Evolutionary conservation across 1,284 basidiomycete genomes (phyloP).

Genomic region (Phellinidium pouzarii): DNA sequence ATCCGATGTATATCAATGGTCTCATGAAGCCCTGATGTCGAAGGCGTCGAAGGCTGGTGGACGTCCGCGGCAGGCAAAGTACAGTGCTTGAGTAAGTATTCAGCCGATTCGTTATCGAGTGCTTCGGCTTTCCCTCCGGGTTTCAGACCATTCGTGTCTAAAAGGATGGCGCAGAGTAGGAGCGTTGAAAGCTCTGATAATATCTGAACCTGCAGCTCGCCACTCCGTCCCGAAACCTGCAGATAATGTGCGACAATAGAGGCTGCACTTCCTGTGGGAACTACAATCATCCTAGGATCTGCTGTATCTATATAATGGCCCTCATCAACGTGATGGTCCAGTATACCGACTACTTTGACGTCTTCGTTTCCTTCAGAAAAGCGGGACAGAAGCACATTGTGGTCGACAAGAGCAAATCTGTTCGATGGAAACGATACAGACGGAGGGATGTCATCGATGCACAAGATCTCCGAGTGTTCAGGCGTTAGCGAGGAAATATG

Average conservation of each 20-base stretch:
- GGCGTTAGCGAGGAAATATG: constrained; percentile 45
- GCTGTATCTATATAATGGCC: constrained; percentile 57
- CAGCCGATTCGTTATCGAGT: constrained; percentile 55
- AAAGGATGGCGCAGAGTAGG: constrained; percentile 72
- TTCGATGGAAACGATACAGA: constrained; percentile 47
- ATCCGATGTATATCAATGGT: constrained; percentile 41
- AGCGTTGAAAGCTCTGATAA: constrained; percentile 65
- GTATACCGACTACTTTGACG: constrained; percentile 60
- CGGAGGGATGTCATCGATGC: constrained; percentile 45
- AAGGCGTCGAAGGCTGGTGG: constrained; percentile 8
- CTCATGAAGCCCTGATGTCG: constrained; percentile 22
- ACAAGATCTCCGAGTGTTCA: constrained; percentile 46
- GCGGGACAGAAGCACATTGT: constrained; percentile 64
- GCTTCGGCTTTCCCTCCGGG: constrained; percentile 67
- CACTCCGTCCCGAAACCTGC: constrained; percentile 24
- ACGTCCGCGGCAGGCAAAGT: no score
- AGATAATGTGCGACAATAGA: constrained; percentile 67
- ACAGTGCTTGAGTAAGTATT: constrained; percentile 49
- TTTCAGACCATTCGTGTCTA: constrained; percentile 80
- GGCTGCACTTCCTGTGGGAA: constrained; percentile 70
- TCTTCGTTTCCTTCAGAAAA: constrained; percentile 39
- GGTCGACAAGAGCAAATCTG: constrained; percentile 83
- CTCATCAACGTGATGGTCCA: constrained; percentile 96
- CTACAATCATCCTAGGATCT: constrained; percentile 55
- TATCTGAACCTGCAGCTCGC: constrained; percentile 29